Base-by-base conservation (phyloP, 2,329 filamentous ascomycete genomes). In the Talaromyces sp. region DNA sequence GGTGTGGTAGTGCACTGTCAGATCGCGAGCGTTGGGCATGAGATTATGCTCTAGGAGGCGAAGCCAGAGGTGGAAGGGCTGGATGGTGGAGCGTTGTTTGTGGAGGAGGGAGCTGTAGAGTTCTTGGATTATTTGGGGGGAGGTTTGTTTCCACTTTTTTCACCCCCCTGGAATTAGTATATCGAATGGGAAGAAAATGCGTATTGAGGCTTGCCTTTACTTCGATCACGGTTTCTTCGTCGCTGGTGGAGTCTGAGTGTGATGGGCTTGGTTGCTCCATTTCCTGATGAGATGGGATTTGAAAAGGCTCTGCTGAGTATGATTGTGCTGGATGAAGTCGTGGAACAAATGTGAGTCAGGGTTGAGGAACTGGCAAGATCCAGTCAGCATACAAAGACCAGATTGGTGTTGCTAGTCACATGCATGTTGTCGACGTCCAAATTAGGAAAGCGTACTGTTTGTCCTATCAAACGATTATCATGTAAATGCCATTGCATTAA, bases 31-130 rank as follows among this genome's bases (percentile, higher is more conserved):
- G 50, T 65, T 65, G 27, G 63, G 63, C 50, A 47, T 54, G 50
- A 65, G 63, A 14, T 65, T 65, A 7, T 62, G 47, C n/a, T 65
- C 63, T 16, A 65, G 33, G 3, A 65, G 50, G 19, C 59, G 50
- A 7, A 65, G 41, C 63, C 63, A 65, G 16, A 65, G 39, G 35
- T 65, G 63, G 35, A 62, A 65, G n/a, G 63, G 16, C 3, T 65
- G 63, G 24, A 65, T 47, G 22, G 50, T 50, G 37, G 49, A 33
- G 31, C 63, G 63, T 19, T 61, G n/a, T 41, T 50, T 33, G 39
- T 50, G 31, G 24, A 65, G 19, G 49, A 65, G 45, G 43, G 35
- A 22, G 27, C 22, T 16, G 13, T 65, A 65, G n/a, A 65, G 63
- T 10, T 61, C 58, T 65, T 65, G 58, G n/a, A 65, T 47, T 5